Evolutionary conservation across 1,284 basidiomycete species (phyloP).

Genomic region (Waitea zeae): DNA sequence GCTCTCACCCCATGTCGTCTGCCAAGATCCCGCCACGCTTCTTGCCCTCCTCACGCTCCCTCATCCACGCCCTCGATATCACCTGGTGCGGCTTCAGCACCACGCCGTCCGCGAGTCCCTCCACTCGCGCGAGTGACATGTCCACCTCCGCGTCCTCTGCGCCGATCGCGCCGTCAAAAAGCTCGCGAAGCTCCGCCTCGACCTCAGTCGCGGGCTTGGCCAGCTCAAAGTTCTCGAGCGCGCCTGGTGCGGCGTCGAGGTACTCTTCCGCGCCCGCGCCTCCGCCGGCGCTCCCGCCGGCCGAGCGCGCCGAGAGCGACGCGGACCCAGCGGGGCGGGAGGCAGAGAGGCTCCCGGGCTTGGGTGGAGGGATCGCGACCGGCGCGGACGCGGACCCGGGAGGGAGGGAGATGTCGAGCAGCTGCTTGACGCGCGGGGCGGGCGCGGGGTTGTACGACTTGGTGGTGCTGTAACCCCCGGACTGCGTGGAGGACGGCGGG

Average conservation of each 20-base stretch:
- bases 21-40: slow-evolving; percentile 79
- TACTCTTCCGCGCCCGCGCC: too few species aligned
- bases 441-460: too few species aligned
- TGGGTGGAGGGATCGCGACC: too few species aligned
- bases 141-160: neutral
- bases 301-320: too few species aligned
- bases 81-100: slow-evolving; percentile 77
- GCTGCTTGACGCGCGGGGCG: too few species aligned
- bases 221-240: neutral
- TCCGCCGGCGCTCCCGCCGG: too few species aligned
- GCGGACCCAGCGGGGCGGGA: too few species aligned
- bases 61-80: slow-evolving; percentile 78
- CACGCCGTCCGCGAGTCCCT: slow-evolving; percentile 17
- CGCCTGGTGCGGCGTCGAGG: neutral
- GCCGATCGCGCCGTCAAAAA: neutral
- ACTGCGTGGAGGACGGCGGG: too few species aligned
- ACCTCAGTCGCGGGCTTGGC: neutral
- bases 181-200: neutral
- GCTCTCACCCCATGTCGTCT: slow-evolving; percentile 72
- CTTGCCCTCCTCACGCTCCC: slow-evolving; percentile 63
- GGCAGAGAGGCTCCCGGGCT: too few species aligned
- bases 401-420: too few species aligned
- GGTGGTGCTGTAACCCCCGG: too few species aligned
- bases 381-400: too few species aligned
- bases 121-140: neutral